These are phyloP conservation scores for Rhinocladiella similis DNA, from an alignment of 2,329 filamentous ascomycete genomes.

Conservation along the genomic window DNA sequence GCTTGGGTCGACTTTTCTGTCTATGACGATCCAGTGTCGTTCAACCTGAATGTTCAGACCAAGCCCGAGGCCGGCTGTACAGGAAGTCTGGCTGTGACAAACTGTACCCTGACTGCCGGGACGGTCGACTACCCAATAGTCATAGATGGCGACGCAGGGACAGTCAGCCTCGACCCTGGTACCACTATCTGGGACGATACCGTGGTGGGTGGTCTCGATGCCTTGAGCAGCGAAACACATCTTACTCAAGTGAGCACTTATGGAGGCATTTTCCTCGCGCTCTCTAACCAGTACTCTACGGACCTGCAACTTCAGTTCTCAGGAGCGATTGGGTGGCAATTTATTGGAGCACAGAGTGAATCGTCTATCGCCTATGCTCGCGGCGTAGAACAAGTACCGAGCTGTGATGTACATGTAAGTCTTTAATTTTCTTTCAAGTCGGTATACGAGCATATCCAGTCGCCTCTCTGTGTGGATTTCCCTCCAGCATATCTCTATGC, in stretches of 20 bases:
- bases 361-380: background rate
- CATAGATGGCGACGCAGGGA: slow-evolving; percentile 10
- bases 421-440: background rate
- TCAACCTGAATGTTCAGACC: slow-evolving; percentile 1
- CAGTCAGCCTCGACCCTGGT: slow-evolving; percentile 12
- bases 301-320: slow-evolving; percentile 8
- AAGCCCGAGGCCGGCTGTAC: slow-evolving; percentile 13
- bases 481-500: background rate
- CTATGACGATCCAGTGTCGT: background rate
- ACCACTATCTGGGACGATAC: slow-evolving; percentile 20
- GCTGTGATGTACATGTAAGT: slow-evolving; percentile 1
- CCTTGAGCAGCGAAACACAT: background rate
- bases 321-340: slow-evolving; percentile 18
- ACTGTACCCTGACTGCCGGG: slow-evolving; percentile 17
- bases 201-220: background rate
- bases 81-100: slow-evolving; percentile 13
- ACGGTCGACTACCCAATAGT: slow-evolving; percentile 20
- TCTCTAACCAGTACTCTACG: slow-evolving; percentile 12
- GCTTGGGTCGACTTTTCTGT: background rate
- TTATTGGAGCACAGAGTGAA: background rate
- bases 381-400: background rate
- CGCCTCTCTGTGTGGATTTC: background rate
- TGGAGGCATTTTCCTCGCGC: slow-evolving; percentile 18
- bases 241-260: background rate
- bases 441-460: background rate